Evolutionary conservation across 306 rosid species (phyloP).

Genomic region (Gillenia trifoliata): DNA sequence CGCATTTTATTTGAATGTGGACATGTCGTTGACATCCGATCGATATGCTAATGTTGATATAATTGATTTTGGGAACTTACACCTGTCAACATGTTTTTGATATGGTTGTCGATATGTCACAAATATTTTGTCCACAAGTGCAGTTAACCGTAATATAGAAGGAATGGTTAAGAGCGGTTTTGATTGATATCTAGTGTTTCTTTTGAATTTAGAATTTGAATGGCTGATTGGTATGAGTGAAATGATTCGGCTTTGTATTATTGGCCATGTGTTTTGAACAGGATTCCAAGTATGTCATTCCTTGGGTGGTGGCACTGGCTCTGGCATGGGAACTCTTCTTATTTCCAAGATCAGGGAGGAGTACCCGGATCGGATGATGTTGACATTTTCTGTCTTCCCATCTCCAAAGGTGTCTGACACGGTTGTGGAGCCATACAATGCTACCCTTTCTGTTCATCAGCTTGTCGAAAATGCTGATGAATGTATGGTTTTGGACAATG

Average conservation of each 20-base stretch:
- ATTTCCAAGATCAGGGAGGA: slow-evolving; percentile 56
- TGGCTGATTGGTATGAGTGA: background rate
- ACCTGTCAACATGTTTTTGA: no score
- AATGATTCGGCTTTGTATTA: background rate
- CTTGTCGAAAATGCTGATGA: slow-evolving; percentile 87
- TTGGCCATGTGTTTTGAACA: slow-evolving; percentile 5
- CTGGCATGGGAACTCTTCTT: slow-evolving; percentile 58
- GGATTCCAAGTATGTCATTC: slow-evolving; percentile 58
- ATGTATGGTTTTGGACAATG: slow-evolving; percentile 87
- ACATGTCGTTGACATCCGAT: no score
- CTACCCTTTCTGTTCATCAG: slow-evolving; percentile 85
- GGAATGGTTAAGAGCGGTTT: no score
- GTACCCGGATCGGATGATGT: slow-evolving; percentile 57
- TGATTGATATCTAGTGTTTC: background rate
- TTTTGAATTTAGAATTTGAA: background rate
- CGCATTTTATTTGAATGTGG: no score
- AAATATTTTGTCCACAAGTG: no score
- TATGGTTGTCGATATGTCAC: no score
- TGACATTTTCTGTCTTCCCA: slow-evolving; percentile 63
- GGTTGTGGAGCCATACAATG: slow-evolving; percentile 91
- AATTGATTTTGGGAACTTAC: no score
- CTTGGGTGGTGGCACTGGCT: slow-evolving; percentile 54
- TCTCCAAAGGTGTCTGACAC: slow-evolving; percentile 89
- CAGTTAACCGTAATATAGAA: no score
- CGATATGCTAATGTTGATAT: no score